Evolutionary conservation across 345 rosid genomes (phyloP), one percentile per base, ranked within the genome.

Genomic region (Brassica carinata): DNA sequence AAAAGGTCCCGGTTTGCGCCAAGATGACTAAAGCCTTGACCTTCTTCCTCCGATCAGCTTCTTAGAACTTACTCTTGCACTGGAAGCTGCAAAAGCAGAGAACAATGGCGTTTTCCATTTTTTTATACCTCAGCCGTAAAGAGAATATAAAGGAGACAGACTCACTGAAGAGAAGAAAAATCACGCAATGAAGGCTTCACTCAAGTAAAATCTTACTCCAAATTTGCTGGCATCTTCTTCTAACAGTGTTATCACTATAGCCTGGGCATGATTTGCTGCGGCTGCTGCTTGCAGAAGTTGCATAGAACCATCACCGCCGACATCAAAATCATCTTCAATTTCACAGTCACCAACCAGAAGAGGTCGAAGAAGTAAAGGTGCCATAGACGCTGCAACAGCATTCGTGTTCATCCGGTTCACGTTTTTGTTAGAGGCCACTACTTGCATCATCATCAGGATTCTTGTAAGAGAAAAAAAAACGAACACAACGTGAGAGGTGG

Each of bases 341-440:
- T 96, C 97, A 87, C 98, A 96, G 36, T 96, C 99, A 57, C 99
- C 99, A 58, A 91, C 85, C 57, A 96, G 86, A 84, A 96, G 99
- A 68, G 99, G 99, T 10, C 98, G 91, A 77, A 96, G 97, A 84
- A 93, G 97, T 84, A 96, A 87, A 74, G 99, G 99, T 72, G 98
- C 99, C 99, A 93, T 96, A 87, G 98, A 93, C 82, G 99, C 99
- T 29, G 99, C 98, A 70, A 96, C 99, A 19, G 99, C 99, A 53
- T 97, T 90, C 75, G 90, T 71, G 90, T 97, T 96, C 99, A 96
- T 96, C 83, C 91, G 87, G 84, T 93, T 96, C 78, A 76, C 89
- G 53, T 73, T 76, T 88, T 89, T 93, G 81, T 87, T 85, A 73
- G 94, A 88, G 85, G 99, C 92, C 79, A 93, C 87, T 67, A 69